Conservation (phyloP, 805 yeast species). For the Kluyveromyces nonfermentans region DNA sequence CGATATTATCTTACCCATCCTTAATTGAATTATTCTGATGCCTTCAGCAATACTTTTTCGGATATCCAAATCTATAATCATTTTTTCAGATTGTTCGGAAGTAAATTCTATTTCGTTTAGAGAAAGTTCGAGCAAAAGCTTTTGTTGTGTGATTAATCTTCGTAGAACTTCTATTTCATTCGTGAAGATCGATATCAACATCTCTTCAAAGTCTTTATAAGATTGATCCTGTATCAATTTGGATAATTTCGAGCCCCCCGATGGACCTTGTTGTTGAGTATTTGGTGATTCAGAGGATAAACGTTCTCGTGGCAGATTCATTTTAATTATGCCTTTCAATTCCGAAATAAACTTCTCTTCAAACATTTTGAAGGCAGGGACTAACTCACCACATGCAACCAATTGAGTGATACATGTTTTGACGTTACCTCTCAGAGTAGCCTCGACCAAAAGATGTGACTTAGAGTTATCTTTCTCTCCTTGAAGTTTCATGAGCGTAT, state of each 20-base stretch:
- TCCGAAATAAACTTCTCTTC: conserved; percentile 63
- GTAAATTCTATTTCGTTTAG: conserved; percentile 34
- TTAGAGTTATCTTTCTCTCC: conserved; percentile 23
- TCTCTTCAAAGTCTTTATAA: conserved; percentile 63
- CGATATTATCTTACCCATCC: conserved; percentile 68
- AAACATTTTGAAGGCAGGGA: conserved; percentile 52
- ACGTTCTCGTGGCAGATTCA: conserved; percentile 40
- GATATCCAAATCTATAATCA: conserved; percentile 55
- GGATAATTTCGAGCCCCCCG: conserved; percentile 34
- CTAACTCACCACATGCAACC: conserved; percentile 49
- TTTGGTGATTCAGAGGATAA: conserved; percentile 7
- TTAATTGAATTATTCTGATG: conserved; percentile 59
- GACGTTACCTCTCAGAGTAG: conserved; percentile 36
- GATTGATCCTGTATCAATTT: conserved; percentile 52
- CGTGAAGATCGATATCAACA: conserved; percentile 53
- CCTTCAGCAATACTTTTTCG: conserved; percentile 55
- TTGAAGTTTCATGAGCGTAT: conserved; percentile 41
- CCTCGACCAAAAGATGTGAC: conserved; percentile 32
- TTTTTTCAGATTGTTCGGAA: conserved; percentile 26
- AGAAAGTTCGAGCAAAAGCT: conserved; percentile 63
- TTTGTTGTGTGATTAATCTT: conserved; percentile 70
- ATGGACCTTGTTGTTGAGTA: conserved; percentile 17
- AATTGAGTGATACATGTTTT: conserved; percentile 44
- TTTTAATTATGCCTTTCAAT: conserved; percentile 61
- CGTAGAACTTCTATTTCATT: conserved; percentile 63